Base-by-base conservation (phyloP, 1,284 basidiomycete species). In the Microbotryum intermedium region DNA sequence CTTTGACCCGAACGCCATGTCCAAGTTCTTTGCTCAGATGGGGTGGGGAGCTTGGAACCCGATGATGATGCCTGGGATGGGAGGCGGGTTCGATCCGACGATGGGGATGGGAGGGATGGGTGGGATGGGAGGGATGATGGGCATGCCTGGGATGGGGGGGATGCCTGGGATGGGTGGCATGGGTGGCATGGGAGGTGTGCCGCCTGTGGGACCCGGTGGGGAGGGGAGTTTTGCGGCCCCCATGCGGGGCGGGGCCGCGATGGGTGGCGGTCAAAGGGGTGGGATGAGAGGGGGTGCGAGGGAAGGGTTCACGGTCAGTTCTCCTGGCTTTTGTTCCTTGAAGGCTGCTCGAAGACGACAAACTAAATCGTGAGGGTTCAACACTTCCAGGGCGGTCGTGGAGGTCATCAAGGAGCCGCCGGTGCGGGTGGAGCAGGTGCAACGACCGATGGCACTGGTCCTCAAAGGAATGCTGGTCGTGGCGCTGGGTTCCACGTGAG, bases 21-120 rank as follows among this genome's bases (percentile, higher is more conserved):
- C 77, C 13, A 76, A 77, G 72, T 79, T 80, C 76, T 80, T 79
- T 67, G 76, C 78, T 72, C 77, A 76, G 62, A 79, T 79, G 77
- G 60, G 64, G 6, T 62, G 61, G 64, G 61, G 59, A 46, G 67
- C 63, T 28, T 74, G 69, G 70, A 73, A 73, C 55, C 72, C 72
- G 46, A 69, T 70, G 58, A 68, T 73, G 62, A 75, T 74, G 69
- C 72, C 74, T 21, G 53, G 43, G 4, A 62, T 66, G 58, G 72
- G 70, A 39, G 72, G 73, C 4, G 34, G 13, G 4, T 39, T 39
- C 34, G 34, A 39, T 39, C 34, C 34, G 11, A 39, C 34, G 34
- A 78, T 79, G 76, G 72, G 73, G 21, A 73, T 70, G 78, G 50
- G n/a, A 30, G 57, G 57, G n/a, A 60, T 59, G 53, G 49, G 51